Percentiles rank a stretch among this genome's conserved stretches.
These are phyloP conservation scores for Curvularia sp. DNA, from an alignment of 2,329 filamentous ascomycete species.

Conservation along the genomic window DNA sequence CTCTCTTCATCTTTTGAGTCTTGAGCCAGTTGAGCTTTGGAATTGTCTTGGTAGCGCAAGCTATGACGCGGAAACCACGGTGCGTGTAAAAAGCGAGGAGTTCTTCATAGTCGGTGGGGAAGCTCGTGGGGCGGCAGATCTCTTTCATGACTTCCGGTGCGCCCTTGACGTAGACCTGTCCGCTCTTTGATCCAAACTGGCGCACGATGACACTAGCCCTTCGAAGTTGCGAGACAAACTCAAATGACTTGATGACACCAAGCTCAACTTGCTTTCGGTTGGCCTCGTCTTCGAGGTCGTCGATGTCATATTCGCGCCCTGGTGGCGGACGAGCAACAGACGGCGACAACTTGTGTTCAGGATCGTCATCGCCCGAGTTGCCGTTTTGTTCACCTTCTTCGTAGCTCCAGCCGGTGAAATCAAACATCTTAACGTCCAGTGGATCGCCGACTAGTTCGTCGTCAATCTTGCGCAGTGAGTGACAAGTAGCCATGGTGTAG, in stretches of 20 bases:
- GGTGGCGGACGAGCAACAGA: conserved; percentile 84
- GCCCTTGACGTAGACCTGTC: conserved; percentile 92
- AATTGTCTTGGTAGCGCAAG: conserved; percentile 88
- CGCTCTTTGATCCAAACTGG: conserved; percentile 83
- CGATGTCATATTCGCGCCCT: conserved; percentile 64
- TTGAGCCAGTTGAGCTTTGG: conserved; percentile 91
- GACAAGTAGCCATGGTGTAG: conserved; percentile 96
- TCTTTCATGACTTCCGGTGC: conserved; percentile 96
- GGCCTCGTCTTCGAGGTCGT: conserved; percentile 56
- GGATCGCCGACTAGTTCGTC: conserved; percentile 91
- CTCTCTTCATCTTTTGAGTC: conserved; percentile 88
- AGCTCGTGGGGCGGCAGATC: conserved; percentile 83
- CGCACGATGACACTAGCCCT: conserved; percentile 92
- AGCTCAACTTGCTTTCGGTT: conserved; percentile 73
- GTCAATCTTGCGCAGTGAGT: conserved; percentile 86
- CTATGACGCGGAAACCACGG: conserved; percentile 94
- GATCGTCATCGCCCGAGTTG: conserved; percentile 73
- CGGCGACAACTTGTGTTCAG: conserved; percentile 82
- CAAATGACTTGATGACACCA: conserved; percentile 88
- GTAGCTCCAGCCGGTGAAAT: conserved; percentile 91
- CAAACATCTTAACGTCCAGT: conserved; percentile 97
- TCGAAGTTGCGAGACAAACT: conserved; percentile 91
- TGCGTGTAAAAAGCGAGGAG: conserved; percentile 91
- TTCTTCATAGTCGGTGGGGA: conserved; percentile 89
- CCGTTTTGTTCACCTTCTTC: conserved; percentile 79